Evolutionary conservation across 331 rosid genomes (phyloP).

Genomic region (Prunus yedoensis): DNA sequence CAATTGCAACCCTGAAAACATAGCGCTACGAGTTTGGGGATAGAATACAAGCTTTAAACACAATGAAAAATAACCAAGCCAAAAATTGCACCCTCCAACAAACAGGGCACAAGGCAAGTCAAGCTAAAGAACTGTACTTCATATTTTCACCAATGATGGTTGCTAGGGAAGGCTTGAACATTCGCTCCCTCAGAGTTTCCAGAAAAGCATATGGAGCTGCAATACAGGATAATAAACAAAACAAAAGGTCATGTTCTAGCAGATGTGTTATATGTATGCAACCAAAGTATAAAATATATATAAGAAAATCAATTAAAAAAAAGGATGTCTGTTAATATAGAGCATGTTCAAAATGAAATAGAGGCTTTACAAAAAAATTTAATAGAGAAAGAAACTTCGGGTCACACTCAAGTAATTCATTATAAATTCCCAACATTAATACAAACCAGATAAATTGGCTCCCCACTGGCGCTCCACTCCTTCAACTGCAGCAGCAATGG

Average conservation of each 20-base stretch:
- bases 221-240: slow-evolving; percentile 27
- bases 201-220: slow-evolving; percentile 85
- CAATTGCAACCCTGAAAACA: slow-evolving; percentile 79
- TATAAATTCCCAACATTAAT: slow-evolving; percentile 2
- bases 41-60: background rate
- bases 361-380: background rate
- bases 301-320: too few relatives aligned
- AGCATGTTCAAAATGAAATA: background rate
- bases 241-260: background rate
- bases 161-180: slow-evolving; percentile 93
- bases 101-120: slow-evolving; percentile 20
- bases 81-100: slow-evolving; percentile 19
- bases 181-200: slow-evolving; percentile 89
- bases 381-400: slow-evolving; percentile 2
- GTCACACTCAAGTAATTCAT: background rate
- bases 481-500: slow-evolving; percentile 95
- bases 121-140: slow-evolving; percentile 50
- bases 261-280: background rate
- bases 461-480: slow-evolving; percentile 90
- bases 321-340: background rate
- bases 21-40: slow-evolving; percentile 63
- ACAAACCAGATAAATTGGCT: slow-evolving; percentile 63
- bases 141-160: slow-evolving; percentile 66
- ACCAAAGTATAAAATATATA: too few relatives aligned
- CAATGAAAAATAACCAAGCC: slow-evolving; percentile 10